phyloP scores from a whole-genome alignment of 2,329 filamentous ascomycete genomes.

The Verticillium zaregamsianum region DNA sequence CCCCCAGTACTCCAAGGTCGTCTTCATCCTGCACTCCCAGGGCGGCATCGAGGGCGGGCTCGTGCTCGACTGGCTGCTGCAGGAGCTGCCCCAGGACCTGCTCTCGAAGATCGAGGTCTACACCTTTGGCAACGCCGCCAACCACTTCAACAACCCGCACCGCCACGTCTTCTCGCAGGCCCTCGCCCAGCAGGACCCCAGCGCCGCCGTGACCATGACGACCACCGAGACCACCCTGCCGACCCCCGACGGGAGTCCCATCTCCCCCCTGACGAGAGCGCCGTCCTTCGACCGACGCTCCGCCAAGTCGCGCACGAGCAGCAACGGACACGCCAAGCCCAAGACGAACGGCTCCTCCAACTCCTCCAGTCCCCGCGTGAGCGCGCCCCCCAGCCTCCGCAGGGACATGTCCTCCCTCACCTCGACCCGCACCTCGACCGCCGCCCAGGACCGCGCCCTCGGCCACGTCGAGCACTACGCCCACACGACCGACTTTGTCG shows the following conservation, averaged over 20 bases:
- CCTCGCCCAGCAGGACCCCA: constrained; percentile 35
- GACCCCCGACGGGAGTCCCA: constrained; percentile 1
- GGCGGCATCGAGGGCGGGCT: constrained; percentile 71
- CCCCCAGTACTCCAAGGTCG: constrained; percentile 59
- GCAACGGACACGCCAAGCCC: background rate
- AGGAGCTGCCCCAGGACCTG: constrained; percentile 63
- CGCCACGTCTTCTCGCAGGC: constrained; percentile 26
- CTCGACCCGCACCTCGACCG: constrained; percentile 28
- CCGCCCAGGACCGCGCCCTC: constrained; percentile 49
- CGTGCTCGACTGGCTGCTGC: constrained; percentile 72
- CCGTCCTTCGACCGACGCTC: background rate
- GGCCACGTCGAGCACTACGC: constrained; percentile 77
- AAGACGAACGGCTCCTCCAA: constrained; percentile 3
- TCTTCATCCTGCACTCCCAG: constrained; percentile 74
- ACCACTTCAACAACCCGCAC: constrained; percentile 74
- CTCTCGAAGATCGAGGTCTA: constrained; percentile 69
- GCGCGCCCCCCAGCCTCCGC: constrained; percentile 3
- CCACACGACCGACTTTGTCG: constrained; percentile 69
- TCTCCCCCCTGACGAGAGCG: constrained; percentile 5
- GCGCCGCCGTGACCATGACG: constrained; percentile 9
- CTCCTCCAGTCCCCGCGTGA: background rate
- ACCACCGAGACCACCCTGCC: constrained; percentile 5
- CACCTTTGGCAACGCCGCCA: constrained; percentile 75
- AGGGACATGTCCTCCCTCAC: constrained; percentile 23
- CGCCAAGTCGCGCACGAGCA: background rate